Percentiles rank a stretch among this genome's conserved stretches.
These are phyloP conservation scores for Chaetomium olivaceum DNA, from an alignment of 2,329 filamentous ascomycete species.

Conservation along the genomic window DNA sequence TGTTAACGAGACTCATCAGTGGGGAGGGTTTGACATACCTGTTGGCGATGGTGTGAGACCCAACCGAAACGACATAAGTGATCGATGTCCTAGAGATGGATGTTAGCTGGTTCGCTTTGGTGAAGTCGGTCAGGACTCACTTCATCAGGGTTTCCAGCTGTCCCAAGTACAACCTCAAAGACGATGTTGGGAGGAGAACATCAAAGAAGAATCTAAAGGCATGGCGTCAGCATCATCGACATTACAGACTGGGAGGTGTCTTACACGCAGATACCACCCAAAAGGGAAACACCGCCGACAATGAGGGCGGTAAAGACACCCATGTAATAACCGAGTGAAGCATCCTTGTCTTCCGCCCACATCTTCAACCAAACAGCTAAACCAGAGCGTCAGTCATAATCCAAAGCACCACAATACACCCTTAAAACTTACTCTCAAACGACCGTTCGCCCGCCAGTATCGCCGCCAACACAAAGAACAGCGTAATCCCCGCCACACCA, in stretches of 20 bases:
- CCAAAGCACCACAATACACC: not conserved
- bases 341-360: conserved; percentile 14
- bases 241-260: not conserved
- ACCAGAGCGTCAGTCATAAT: not conserved
- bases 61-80: conserved; percentile 19
- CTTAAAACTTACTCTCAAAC: conserved; percentile 16
- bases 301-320: conserved; percentile 17
- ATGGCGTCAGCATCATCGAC: not conserved
- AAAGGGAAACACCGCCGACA: conserved; percentile 15
- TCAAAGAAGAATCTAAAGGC: conserved; percentile 15
- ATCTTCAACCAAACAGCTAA: conserved; percentile 22
- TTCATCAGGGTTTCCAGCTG: conserved; percentile 17
- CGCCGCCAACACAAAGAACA: conserved; percentile 19
- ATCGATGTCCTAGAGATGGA: conserved; percentile 5
- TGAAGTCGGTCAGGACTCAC: not conserved
- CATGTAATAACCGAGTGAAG: conserved; percentile 16
- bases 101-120: not conserved
- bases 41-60: conserved; percentile 17
- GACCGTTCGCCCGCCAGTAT: conserved; percentile 16
- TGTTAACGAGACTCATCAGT: not conserved
- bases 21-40: conserved; percentile 1
- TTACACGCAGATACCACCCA: conserved; percentile 18
- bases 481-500: conserved; percentile 11
- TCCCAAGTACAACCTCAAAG: conserved; percentile 14
- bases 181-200: conserved; percentile 9